Evolutionary conservation across 179 eudicot genomes (phyloP).

Genomic region (Sideroxylon spinosum): DNA sequence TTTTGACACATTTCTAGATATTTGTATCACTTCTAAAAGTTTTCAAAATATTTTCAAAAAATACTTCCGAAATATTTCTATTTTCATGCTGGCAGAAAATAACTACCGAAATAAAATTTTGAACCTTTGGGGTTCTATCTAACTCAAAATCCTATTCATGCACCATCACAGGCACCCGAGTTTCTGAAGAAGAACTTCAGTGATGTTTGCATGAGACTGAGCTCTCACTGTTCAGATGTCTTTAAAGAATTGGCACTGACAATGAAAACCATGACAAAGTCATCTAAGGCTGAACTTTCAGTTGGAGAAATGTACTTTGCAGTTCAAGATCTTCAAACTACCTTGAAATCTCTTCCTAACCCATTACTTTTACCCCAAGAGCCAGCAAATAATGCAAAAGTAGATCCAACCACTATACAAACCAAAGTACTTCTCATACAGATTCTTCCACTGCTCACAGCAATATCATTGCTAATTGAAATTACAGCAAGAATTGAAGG

Average conservation of each 20-base stretch:
- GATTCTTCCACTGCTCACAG: conserved; percentile 61
- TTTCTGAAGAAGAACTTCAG: conserved; percentile 45
- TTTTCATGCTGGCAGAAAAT: background rate
- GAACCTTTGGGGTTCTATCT: background rate
- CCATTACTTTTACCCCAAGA: conserved; percentile 16
- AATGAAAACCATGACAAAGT: conserved; percentile 47
- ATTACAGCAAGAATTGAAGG: conserved; percentile 57
- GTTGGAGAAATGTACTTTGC: conserved; percentile 41
- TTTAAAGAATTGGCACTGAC: conserved; percentile 49
- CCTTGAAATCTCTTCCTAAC: conserved; percentile 41
- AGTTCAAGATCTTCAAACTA: conserved; percentile 23
- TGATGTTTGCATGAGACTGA: conserved; percentile 40
- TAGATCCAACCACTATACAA: conserved; percentile 17
- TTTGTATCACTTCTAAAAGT: conserved; percentile 7
- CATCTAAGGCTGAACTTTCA: conserved; percentile 25
- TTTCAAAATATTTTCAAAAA: background rate
- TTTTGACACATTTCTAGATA: too few species aligned
- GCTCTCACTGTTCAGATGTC: conserved; percentile 42
- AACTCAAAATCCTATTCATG: background rate
- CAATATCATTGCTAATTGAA: conserved; percentile 61
- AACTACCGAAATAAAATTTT: conserved; percentile 40
- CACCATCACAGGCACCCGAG: conserved; percentile 48
- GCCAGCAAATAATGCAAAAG: conserved; percentile 9
- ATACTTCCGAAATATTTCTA: too few species aligned
- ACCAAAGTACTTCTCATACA: conserved; percentile 36